Evolutionary conservation across 2,329 filamentous ascomycete species (phyloP), one percentile per base, ranked within the genome.

Genomic region (Xylaria sp.): DNA sequence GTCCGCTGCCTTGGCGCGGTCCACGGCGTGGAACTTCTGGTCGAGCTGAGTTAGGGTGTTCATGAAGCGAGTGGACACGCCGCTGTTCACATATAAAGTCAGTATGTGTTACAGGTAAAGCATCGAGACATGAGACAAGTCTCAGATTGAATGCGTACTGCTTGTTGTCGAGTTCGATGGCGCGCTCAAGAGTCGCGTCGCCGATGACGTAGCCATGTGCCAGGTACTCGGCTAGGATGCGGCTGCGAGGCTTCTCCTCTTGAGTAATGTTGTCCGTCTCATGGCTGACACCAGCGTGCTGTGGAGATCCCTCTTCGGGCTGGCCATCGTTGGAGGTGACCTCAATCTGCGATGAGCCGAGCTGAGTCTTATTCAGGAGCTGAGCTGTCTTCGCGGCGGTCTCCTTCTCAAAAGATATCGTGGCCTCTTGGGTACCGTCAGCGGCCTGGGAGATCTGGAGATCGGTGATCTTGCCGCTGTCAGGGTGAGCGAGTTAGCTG

Each of bases 371-470:
- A 79, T 97, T 93, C 65, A 99, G 87, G 61, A 99, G 89, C 47
- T 97, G 89, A 30, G 94, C 94, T 19, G 94, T 99, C 82, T 96
- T 97, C 61, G 93, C 92, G 54, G 94, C 94, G 11, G 93, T 95
- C 74, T 93, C 87, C 80, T 97, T 97, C 78, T 97, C 94, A 72
- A 99, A 99, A 55, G 87, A 92, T 64, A 99, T 92, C n/a, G 88
- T 90, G 59, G 94, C 94, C 54, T 87, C 87, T 78, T 97, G 91
- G 67, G 83, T 80, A 66, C 87, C 83, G 70, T 85, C 85, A 75
- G 79, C 54, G 58, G 76, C 77, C 42, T 86, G 77, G 34, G 86
- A 90, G 71, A 97, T 83, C 60, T 91, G 87, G 74, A 99, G 83
- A 69, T 84, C 83, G 67, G 85, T 87, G 75, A 99, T 96, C 82